These are phyloP conservation scores for Neocucurbitaria cava DNA, from an alignment of 2,329 filamentous ascomycete species.

Conservation along the genomic window DNA sequence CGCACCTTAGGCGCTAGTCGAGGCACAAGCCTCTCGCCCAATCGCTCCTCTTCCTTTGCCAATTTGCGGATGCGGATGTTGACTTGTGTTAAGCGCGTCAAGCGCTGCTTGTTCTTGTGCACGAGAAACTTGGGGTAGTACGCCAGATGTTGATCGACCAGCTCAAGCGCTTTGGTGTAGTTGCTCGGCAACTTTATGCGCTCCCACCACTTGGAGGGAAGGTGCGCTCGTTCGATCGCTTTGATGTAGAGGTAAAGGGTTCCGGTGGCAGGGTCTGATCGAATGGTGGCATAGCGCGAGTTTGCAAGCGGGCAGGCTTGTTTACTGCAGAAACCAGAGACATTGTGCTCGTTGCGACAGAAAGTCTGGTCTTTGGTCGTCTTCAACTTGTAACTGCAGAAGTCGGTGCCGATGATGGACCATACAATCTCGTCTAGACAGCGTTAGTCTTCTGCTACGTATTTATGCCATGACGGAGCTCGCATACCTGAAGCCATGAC, in stretches of 20 bases:
- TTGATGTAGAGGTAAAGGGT: constrained; percentile 97
- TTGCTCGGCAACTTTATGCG: constrained; percentile 88
- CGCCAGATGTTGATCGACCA: constrained; percentile 67
- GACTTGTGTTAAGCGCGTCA: constrained; percentile 91
- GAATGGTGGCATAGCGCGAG: constrained; percentile 89
- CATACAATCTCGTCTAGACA: constrained; percentile 86
- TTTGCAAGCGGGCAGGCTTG: constrained; percentile 90
- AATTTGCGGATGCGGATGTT: constrained; percentile 78
- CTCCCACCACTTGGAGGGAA: constrained; percentile 94
- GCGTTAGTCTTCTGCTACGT: constrained; percentile 1
- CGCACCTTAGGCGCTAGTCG: constrained; percentile 90
- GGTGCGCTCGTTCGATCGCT: constrained; percentile 70
- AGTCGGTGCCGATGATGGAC: constrained; percentile 95
- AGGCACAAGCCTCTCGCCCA: constrained; percentile 87
- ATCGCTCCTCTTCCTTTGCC: constrained; percentile 84
- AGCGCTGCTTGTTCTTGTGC: constrained; percentile 95
- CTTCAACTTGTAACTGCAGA: constrained; percentile 95
- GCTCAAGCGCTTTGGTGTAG: constrained; percentile 86
- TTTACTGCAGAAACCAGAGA: constrained; percentile 37
- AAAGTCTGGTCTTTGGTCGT: constrained; percentile 72
- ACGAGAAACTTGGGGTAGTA: constrained; percentile 95
- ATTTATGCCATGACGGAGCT: background rate
- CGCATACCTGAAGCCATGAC: constrained; percentile 36
- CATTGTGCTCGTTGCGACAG: constrained; percentile 85
- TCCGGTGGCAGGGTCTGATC: constrained; percentile 79